These are phyloP conservation scores for Nemania abortiva DNA, from an alignment of 2,329 filamentous ascomycete species.

Conservation along the genomic window DNA sequence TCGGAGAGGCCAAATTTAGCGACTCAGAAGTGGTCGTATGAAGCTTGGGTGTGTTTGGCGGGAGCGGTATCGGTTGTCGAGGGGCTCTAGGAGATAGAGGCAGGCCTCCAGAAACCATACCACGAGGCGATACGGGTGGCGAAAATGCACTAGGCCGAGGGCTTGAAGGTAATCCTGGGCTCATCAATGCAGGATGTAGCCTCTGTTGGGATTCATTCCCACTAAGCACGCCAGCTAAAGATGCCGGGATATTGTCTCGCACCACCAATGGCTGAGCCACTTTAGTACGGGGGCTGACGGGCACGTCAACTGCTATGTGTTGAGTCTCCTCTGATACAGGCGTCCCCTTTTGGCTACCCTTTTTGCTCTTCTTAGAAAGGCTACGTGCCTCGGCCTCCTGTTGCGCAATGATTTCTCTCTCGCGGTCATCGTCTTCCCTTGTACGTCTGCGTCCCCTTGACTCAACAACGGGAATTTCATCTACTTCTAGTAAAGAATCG, in stretches of 20 bases:
- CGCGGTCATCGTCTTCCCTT: slow-evolving; percentile 85
- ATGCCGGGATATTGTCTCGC: slow-evolving; percentile 59
- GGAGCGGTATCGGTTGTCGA: slow-evolving; percentile 78
- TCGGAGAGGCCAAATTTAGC: slow-evolving; percentile 56
- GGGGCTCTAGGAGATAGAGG: slow-evolving; percentile 79
- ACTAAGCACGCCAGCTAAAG: slow-evolving; percentile 65
- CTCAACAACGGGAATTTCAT: slow-evolving; percentile 68
- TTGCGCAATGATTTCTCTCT: slow-evolving; percentile 76
- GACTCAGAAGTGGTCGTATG: slow-evolving; percentile 63
- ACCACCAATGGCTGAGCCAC: slow-evolving; percentile 51
- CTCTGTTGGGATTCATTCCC: slow-evolving; percentile 50
- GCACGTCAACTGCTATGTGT: slow-evolving; percentile 51
- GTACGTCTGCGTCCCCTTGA: slow-evolving; percentile 84
- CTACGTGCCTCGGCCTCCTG: slow-evolving; percentile 78
- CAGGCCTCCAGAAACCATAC: slow-evolving; percentile 60
- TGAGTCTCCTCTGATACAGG: slow-evolving; percentile 55
- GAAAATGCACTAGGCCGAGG: slow-evolving; percentile 71
- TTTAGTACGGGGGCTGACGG: slow-evolving; percentile 55
- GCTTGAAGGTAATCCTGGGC: slow-evolving; percentile 70
- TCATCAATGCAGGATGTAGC: slow-evolving; percentile 62
- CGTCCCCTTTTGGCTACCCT: slow-evolving; percentile 62
- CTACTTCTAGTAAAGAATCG: slow-evolving; percentile 79
- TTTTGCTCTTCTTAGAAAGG: slow-evolving; percentile 78
- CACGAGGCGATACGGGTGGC: slow-evolving; percentile 76
- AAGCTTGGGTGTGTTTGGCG: slow-evolving; percentile 75